A percentile compares a stretch with the other conserved stretches of the same genome.
These are phyloP conservation scores for Chiua virens DNA, from an alignment of 768 basidiomycete species.

Conservation along the genomic window DNA sequence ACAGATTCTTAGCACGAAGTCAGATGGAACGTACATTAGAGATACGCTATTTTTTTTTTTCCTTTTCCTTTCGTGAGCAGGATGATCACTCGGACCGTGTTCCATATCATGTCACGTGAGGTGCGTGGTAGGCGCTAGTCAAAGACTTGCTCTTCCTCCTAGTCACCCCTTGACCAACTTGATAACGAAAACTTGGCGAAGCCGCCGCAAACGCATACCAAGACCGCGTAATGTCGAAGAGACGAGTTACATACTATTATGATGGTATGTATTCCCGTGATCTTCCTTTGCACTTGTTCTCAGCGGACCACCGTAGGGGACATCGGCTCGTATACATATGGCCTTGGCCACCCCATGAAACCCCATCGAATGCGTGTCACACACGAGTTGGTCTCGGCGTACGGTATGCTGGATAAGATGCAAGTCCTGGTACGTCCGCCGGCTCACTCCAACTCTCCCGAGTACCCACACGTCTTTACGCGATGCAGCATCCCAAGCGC, in stretches of 20 bases:
- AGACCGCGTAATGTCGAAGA: conserved; percentile 53
- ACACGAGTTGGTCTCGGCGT: conserved; percentile 87
- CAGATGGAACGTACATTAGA: conserved; percentile 3
- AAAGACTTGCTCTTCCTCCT: background rate
- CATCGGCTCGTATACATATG: conserved; percentile 77
- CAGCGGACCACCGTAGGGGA: conserved; percentile 47
- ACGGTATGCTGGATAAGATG: conserved; percentile 94
- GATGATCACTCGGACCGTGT: too few species aligned
- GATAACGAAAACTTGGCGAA: too few species aligned
- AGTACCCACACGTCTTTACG: background rate
- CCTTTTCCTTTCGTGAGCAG: background rate
- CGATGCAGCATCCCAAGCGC: conserved; percentile 63
- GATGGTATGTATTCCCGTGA: conserved; percentile 50
- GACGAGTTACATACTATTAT: conserved; percentile 79
- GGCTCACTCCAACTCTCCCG: background rate
- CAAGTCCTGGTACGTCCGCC: conserved; percentile 66
- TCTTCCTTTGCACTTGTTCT: background rate
- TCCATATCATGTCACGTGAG: conserved; percentile 14
- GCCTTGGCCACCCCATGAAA: conserved; percentile 92
- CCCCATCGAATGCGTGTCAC: conserved; percentile 94
- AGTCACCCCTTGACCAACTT: background rate
- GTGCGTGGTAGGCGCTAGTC: background rate
- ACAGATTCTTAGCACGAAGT: background rate
- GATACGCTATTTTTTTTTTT: conserved; percentile 9
- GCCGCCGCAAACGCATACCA: too few species aligned